These are phyloP conservation scores for Apophysomyces trapeziformis DNA, from an alignment of 371 early-diverging fungal species.

Conservation along the genomic window DNA sequence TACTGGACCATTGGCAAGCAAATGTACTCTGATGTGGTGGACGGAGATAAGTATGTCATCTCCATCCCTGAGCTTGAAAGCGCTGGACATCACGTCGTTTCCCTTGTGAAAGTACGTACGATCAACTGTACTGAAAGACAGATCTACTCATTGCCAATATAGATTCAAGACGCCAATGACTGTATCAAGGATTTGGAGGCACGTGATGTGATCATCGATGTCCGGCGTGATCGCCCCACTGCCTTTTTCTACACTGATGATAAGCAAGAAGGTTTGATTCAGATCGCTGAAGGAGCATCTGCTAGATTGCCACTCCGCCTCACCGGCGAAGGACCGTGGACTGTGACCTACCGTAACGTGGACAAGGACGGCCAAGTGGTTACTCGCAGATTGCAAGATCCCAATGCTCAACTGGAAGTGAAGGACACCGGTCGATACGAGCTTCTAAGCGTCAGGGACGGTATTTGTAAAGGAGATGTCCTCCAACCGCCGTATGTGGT, in stretches of 20 bases:
- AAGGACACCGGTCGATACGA: slow-evolving; percentile 44
- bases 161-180: slow-evolving; percentile 48
- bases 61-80: slow-evolving; percentile 40
- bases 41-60: slow-evolving; percentile 36
- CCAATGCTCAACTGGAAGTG: slow-evolving; percentile 49
- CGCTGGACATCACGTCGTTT: slow-evolving; percentile 46
- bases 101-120: slow-evolving; percentile 39
- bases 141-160: background rate
- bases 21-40: slow-evolving; percentile 29
- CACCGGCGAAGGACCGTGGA: slow-evolving; percentile 56
- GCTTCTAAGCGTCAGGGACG: slow-evolving; percentile 47
- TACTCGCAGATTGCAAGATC: slow-evolving; percentile 32
- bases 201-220: slow-evolving; percentile 49
- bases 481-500: slow-evolving; percentile 37
- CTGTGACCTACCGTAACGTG: slow-evolving; percentile 41
- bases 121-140: background rate
- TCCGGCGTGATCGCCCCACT: slow-evolving; percentile 53
- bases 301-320: slow-evolving; percentile 43
- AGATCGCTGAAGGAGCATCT: slow-evolving; percentile 36
- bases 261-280: slow-evolving; percentile 22
- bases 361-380: slow-evolving; percentile 26
- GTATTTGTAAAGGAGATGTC: slow-evolving; percentile 51
- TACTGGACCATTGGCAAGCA: slow-evolving; percentile 43
- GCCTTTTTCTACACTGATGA: slow-evolving; percentile 43
- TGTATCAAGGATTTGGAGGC: slow-evolving; percentile 50